phyloP scores from a whole-genome alignment of 179 eudicot genomes.

The Silene vulgaris region DNA sequence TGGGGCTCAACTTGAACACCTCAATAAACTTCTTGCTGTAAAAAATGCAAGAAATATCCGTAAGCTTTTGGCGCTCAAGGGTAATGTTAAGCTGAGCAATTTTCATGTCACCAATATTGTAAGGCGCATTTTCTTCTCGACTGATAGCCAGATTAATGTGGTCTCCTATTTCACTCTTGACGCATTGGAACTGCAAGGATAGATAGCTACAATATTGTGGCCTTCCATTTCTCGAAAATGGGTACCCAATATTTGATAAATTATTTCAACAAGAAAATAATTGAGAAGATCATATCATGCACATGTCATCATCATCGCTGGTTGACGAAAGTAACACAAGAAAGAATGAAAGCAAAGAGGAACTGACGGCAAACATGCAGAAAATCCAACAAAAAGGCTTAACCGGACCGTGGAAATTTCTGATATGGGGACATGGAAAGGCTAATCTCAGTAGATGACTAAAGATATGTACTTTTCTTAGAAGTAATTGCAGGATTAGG shows the following conservation, averaged over 20 bases:
- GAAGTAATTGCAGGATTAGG: too few species aligned
- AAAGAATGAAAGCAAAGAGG: too few species aligned
- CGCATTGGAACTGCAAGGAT: conserved; percentile 15
- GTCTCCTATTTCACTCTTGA: neutral
- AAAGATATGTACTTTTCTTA: too few species aligned
- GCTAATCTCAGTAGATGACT: too few species aligned
- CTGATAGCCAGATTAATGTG: neutral
- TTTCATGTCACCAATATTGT: neutral
- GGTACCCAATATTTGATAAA: conserved; percentile 9
- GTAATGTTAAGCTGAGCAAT: neutral
- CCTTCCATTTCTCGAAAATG: conserved; percentile 21
- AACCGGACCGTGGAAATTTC: too few species aligned
- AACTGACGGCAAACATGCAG: too few species aligned
- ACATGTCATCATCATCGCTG: neutral
- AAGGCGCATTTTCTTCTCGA: neutral
- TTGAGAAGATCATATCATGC: neutral
- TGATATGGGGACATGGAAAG: too few species aligned
- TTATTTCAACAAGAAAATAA: conserved; percentile 12
- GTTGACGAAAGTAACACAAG: neutral
- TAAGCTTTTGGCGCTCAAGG: neutral
- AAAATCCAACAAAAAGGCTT: too few species aligned
- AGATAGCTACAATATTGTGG: conserved; percentile 14
- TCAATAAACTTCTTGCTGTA: too few species aligned
- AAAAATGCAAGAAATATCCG: neutral
- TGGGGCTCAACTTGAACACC: too few species aligned